Base-by-base conservation (phyloP, 2,329 filamentous ascomycete species). In the Colletotrichum cereale region DNA sequence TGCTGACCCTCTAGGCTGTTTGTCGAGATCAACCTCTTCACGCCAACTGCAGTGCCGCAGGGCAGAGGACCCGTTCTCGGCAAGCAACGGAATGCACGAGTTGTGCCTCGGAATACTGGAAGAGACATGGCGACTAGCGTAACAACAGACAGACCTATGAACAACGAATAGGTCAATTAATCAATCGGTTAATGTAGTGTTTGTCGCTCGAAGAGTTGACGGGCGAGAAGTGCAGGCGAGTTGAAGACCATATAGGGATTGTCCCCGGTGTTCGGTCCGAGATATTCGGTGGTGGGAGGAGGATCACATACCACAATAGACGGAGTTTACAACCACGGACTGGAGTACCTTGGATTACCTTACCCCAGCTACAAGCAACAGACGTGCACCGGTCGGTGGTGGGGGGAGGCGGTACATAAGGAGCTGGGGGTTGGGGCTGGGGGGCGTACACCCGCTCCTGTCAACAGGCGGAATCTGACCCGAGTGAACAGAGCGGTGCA, bases 1-100 rank as follows among this genome's bases (percentile, higher is more conserved):
- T 91, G 89, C 79, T 91, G 89, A 73, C 86, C 83, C 67, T 91
- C 89, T 66, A 84, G 79, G 44, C 81, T 79, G 66, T 83, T 77
- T 60, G 87, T 86, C 52, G 87, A 87, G 67, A 85, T 81, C 44
- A 78, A 76, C 76, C 83, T 82, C 74, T 77, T 80, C 73, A 79
- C 76, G 31, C 73, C 62, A 53, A 73, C 67, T 50, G 61, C 24
- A 56, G 11, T 5, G 31, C 31, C 53, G 67, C 62, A 57, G 12
- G 53, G 34, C 14, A 63, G 42, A 36, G 61, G 42, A 44, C 74
- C 66, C 14, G 77, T 77, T 71, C 77, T 79, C 64, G 80, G 81
- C 78, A 82, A 78, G 79, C 78, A 80, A 75, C 85, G 83, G 67
- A 87, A 79, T 75, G 83, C 82, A 78, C 84, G 82, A 75, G 85